Base-by-base conservation (phyloP, 352 stramenopile species). In the Aphanomyces euteiches region DNA sequence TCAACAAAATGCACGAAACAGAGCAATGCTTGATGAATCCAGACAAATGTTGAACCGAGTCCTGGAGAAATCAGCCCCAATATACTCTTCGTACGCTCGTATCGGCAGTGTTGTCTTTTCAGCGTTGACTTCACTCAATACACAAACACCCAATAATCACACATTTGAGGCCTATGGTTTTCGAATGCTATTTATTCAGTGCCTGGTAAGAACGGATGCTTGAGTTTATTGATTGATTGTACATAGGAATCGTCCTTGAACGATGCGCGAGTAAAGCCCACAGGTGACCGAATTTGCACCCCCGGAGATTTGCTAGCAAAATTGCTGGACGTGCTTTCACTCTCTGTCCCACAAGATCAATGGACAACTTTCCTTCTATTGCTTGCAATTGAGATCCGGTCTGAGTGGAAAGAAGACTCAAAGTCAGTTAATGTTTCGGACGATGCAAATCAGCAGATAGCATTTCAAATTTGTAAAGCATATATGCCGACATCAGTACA, bases 151-250 rank as follows among this genome's bases (percentile, higher is more conserved):
- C 28, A 28, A 28, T 28, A 28, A 28, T 28, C 28, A 28, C 28
- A 34, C 50, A 34, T 58, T 58, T 1, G 50, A 58, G 3, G n/a
- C 50, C 7, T 58, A 58, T 19, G 50, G 50, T 12, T 58, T 58
- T 58, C 50, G 50, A n/a, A 58, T 58, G 1, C 37, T 58, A 8
- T 58, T 58, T 58, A 58, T 58, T 34, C 50, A 58, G 37, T 58
- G 50, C n/a, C 50, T 58, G 8, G 50, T 58, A 58, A n/a, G 50
- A 1, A 15, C 13, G 1, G 13, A 2, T n/a, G 13, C n/a, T 53
- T 53, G 45, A n/a, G 45, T 28, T 28, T 3, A 58, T 58, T 58
- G 50, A 10, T 1, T 10, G 28, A n/a, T 58, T n/a, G 13, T 10
- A 38, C 50, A 19, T 19, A 58, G 50, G 50, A 58, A 58, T 58